Percentiles rank a stretch among this genome's conserved stretches.
phyloP scores from a whole-genome alignment of 495 filamentous ascomycete species.

The Daldinia bambusicola region DNA sequence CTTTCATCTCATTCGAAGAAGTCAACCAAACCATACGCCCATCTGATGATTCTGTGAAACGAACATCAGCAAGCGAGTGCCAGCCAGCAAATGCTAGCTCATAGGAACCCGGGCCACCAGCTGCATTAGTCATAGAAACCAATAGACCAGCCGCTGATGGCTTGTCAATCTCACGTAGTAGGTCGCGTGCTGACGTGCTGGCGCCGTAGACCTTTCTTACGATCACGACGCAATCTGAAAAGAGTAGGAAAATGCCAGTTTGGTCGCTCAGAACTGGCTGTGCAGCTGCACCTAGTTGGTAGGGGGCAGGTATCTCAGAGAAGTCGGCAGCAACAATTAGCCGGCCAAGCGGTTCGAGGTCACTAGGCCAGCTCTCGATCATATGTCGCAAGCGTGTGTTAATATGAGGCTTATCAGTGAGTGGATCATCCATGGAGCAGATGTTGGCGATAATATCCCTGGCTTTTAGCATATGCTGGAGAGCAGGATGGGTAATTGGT shows the following conservation, averaged over 20 bases:
- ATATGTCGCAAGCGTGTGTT: slow-evolving; percentile 77
- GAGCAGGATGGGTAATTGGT: slow-evolving; percentile 82
- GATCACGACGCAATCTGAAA: slow-evolving; percentile 82
- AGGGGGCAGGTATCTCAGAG: slow-evolving; percentile 80
- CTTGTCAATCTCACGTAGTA: slow-evolving; percentile 85
- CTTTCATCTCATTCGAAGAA: slow-evolving; percentile 66
- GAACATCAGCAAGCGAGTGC: slow-evolving; percentile 73
- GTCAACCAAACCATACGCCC: slow-evolving; percentile 78
- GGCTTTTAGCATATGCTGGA: slow-evolving; percentile 81
- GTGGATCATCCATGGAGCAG: slow-evolving; percentile 81
- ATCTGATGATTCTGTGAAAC: slow-evolving; percentile 79
- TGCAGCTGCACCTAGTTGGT: slow-evolving; percentile 51
- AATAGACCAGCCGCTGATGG: slow-evolving; percentile 68
- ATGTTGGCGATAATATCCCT: slow-evolving; percentile 94
- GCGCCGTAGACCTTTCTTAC: slow-evolving; percentile 71
- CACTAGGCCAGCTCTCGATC: slow-evolving; percentile 81
- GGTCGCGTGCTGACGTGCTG: slow-evolving; percentile 74
- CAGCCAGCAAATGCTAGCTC: slow-evolving; percentile 81
- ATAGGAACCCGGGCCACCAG: slow-evolving; percentile 59
- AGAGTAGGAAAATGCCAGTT: slow-evolving; percentile 80
- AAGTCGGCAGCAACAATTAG: slow-evolving; percentile 88
- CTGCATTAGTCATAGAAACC: slow-evolving; percentile 65
- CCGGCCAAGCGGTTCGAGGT: slow-evolving; percentile 77
- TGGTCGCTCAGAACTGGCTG: slow-evolving; percentile 49
- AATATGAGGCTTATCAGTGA: slow-evolving; percentile 73